Percentiles rank a stretch among this genome's conserved stretches.
phyloP scores from a whole-genome alignment of 106 monocot species.

The Xerophyta viscosa region DNA sequence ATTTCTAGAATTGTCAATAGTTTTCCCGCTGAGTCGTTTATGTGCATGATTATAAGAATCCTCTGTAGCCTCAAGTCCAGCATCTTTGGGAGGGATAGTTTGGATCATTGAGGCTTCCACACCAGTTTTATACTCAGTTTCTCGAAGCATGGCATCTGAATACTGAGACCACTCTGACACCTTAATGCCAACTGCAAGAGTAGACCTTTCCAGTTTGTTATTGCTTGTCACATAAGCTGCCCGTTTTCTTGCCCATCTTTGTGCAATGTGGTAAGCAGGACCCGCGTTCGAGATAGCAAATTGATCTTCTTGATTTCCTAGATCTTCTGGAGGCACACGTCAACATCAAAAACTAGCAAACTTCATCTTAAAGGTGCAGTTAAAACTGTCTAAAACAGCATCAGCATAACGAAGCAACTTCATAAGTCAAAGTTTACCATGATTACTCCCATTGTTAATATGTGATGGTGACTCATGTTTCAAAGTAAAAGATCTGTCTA shows the following conservation, averaged over 20 bases:
- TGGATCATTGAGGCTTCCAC: neutral
- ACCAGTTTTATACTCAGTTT: neutral
- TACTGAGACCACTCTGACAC: neutral
- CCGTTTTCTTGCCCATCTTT: neutral
- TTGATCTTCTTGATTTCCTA: neutral
- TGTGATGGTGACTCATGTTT: too few species aligned
- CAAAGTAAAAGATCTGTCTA: too few species aligned
- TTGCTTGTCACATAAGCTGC: too few species aligned
- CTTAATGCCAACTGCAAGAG: neutral
- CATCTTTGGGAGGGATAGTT: neutral
- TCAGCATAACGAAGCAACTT: too few species aligned
- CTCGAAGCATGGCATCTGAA: neutral
- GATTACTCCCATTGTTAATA: too few species aligned
- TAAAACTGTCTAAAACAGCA: too few species aligned
- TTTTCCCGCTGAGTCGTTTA: neutral
- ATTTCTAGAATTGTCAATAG: neutral
- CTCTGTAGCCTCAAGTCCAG: neutral
- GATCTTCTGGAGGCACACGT: neutral
- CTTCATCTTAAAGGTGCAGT: neutral
- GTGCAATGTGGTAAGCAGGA: neutral
- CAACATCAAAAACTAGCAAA: neutral
- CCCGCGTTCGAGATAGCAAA: neutral
- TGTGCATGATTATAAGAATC: neutral
- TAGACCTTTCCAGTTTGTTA: neutral
- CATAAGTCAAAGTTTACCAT: too few species aligned